Conservation (phyloP, 2,329 filamentous ascomycete species). For the Amauroascus niger region DNA sequence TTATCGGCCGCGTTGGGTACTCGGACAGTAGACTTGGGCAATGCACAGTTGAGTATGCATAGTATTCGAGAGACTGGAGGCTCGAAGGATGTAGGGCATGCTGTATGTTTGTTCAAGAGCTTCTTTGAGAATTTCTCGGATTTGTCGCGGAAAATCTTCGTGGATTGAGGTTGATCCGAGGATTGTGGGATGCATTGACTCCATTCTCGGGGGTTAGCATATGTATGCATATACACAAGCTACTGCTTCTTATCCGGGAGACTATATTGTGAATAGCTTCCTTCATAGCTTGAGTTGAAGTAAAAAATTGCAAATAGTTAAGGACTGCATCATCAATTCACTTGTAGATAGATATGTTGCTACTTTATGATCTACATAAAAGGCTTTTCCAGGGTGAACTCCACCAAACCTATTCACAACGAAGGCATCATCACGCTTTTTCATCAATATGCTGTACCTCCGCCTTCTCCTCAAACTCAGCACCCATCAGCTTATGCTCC, state of each 20-base stretch:
- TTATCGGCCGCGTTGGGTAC: slow-evolving; percentile 76
- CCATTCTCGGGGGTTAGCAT: not conserved
- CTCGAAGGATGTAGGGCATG: slow-evolving; percentile 75
- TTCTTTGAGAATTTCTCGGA: slow-evolving; percentile 82
- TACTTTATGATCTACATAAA: too few relatives aligned
- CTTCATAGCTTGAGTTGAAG: too few relatives aligned
- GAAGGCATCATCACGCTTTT: not conserved
- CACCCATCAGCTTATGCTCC: slow-evolving; percentile 5
- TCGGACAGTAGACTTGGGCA: slow-evolving; percentile 83
- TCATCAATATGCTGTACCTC: not conserved
- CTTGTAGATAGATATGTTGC: too few relatives aligned
- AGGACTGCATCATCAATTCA: too few relatives aligned
- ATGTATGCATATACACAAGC: not conserved
- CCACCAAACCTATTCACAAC: too few relatives aligned
- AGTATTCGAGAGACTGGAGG: slow-evolving; percentile 91
- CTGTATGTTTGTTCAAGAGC: slow-evolving; percentile 72
- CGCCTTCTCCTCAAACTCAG: not conserved
- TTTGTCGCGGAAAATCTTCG: slow-evolving; percentile 69
- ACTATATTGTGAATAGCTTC: too few relatives aligned
- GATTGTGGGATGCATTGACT: not conserved
- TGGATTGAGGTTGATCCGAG: slow-evolving; percentile 52
- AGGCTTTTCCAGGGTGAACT: too few relatives aligned
- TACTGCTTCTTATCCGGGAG: not conserved
- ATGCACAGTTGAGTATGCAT: slow-evolving; percentile 93
- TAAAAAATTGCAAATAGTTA: too few relatives aligned